Percentiles rank a stretch among this genome's conserved stretches.
Conservation (phyloP, 2,329 filamentous ascomycete genomes). For the Pestalotiopsis sp. region DNA sequence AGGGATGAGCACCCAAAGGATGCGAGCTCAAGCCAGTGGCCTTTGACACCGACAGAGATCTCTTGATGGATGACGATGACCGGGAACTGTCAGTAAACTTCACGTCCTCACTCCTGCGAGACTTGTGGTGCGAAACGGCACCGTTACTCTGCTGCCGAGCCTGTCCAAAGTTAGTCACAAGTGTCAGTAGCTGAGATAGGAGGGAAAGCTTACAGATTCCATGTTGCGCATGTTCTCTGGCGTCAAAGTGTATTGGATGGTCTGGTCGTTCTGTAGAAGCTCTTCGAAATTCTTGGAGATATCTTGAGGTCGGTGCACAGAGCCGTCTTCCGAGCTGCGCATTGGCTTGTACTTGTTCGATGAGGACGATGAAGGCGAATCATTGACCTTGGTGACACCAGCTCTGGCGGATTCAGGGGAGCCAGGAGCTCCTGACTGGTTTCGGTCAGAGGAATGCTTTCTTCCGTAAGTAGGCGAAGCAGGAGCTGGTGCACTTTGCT, state of each 20-base stretch:
- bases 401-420: constrained; percentile 32
- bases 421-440: constrained; percentile 18
- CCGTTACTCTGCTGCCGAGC: constrained; percentile 30
- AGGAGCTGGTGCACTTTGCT: constrained; percentile 29
- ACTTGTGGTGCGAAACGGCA: constrained; percentile 43
- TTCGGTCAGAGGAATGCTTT: constrained; percentile 10
- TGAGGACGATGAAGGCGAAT: constrained; percentile 53
- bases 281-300: constrained; percentile 75
- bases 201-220: constrained; percentile 63
- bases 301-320: constrained; percentile 52
- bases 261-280: constrained; percentile 80
- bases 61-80: constrained; percentile 45
- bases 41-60: constrained; percentile 45
- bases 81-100: constrained; percentile 41
- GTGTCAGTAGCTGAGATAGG: not conserved
- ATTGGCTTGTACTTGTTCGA: constrained; percentile 55
- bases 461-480: constrained; percentile 20
- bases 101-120: constrained; percentile 51
- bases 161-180: not conserved
- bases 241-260: constrained; percentile 81
- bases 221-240: constrained; percentile 79
- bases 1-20: constrained; percentile 31
- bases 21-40: constrained; percentile 41
- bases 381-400: constrained; percentile 46
- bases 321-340: constrained; percentile 62